These are phyloP conservation scores for Lizanozyma gosingica DNA, from an alignment of 1,139 yeast species.

Conservation along the genomic window DNA sequence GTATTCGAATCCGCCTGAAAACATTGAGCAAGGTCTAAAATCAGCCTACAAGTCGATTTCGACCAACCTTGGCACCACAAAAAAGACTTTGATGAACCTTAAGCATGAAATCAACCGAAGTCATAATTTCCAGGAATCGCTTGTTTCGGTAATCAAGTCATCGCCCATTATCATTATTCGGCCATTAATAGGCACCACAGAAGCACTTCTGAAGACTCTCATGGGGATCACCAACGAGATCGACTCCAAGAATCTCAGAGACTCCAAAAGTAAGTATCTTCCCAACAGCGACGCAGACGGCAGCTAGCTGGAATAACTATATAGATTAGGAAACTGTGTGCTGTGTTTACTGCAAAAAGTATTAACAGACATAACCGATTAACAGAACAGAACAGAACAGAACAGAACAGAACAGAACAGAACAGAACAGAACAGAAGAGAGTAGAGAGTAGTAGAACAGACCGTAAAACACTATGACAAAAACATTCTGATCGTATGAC, in stretches of 20 bases:
- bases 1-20: slow-evolving; percentile 78
- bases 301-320: too few species aligned
- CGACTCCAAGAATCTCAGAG: slow-evolving; percentile 46
- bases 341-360: too few species aligned
- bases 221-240: slow-evolving; percentile 79
- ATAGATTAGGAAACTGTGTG: too few species aligned
- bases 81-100: slow-evolving; percentile 51
- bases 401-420: too few species aligned
- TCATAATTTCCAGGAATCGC: slow-evolving; percentile 59
- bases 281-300: too few species aligned
- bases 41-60: slow-evolving; percentile 70
- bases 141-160: slow-evolving; percentile 59
- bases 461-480: too few species aligned
- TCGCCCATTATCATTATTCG: slow-evolving; percentile 76
- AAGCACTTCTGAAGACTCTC: slow-evolving; percentile 73
- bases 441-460: too few species aligned
- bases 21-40: slow-evolving; percentile 60
- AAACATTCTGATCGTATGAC: too few species aligned
- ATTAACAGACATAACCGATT: too few species aligned
- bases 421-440: too few species aligned
- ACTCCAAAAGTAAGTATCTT: slow-evolving; percentile 19
- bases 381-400: too few species aligned
- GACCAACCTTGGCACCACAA: slow-evolving; percentile 58
- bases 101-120: slow-evolving; percentile 52
- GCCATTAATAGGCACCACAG: slow-evolving; percentile 90